phyloP scores from a whole-genome alignment of 1,284 basidiomycete species.

The Ganoderma lingzhi region DNA sequence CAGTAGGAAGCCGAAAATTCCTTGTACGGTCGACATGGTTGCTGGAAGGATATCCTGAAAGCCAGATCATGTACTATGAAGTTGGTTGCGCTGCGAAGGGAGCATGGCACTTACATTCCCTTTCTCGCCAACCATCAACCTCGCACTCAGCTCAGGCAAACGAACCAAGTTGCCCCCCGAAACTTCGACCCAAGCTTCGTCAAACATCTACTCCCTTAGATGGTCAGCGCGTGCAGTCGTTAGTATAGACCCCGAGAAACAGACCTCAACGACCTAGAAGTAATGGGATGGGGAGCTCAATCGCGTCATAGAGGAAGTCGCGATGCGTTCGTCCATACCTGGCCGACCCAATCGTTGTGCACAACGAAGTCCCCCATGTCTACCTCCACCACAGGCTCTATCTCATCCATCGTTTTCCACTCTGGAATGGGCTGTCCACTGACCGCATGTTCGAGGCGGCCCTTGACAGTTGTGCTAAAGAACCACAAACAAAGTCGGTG shows the following conservation, averaged over 20 bases:
- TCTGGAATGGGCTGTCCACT: constrained; percentile 65
- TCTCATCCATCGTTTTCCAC: constrained; percentile 69
- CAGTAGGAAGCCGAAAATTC: constrained; percentile 55
- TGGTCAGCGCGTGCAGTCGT: constrained; percentile 26
- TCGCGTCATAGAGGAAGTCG: constrained; percentile 7
- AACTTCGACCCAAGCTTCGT: constrained; percentile 80
- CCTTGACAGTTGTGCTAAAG: constrained; percentile 62
- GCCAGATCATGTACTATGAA: not conserved
- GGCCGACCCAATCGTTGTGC: constrained; percentile 89
- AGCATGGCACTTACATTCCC: constrained; percentile 58
- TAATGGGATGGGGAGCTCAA: constrained; percentile 28
- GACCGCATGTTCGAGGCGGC: constrained; percentile 80
- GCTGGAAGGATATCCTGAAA: constrained; percentile 72
- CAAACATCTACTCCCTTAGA: constrained; percentile 70
- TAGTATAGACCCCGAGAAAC: constrained; percentile 6
- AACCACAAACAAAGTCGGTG: not conserved
- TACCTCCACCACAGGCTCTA: constrained; percentile 66
- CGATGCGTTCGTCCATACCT: constrained; percentile 56
- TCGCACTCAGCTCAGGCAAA: constrained; percentile 79
- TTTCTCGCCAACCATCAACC: constrained; percentile 74
- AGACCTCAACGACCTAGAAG: constrained; percentile 59
- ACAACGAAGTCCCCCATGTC: constrained; percentile 87
- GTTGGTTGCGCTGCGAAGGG: not conserved
- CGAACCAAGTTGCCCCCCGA: constrained; percentile 66
- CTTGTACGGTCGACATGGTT: constrained; percentile 52